Percentiles rank a stretch among this genome's conserved stretches.
These are phyloP conservation scores for Clathrospora elynae DNA, from an alignment of 2,329 filamentous ascomycete species.

Conservation along the genomic window DNA sequence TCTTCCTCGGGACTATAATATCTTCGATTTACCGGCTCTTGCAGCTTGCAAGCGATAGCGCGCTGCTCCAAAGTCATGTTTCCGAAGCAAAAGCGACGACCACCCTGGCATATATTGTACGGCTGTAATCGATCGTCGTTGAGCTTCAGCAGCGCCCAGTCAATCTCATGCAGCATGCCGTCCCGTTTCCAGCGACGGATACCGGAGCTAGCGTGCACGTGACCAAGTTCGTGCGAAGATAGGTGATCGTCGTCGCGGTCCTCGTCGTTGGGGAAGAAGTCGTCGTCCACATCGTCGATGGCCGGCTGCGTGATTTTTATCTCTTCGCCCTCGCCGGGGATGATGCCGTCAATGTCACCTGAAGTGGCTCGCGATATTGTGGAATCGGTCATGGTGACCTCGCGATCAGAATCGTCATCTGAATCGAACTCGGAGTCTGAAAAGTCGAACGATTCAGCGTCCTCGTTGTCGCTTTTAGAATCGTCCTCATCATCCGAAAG, in stretches of 20 bases:
- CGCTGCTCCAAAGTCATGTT: slow-evolving; percentile 34
- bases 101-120: slow-evolving; percentile 71
- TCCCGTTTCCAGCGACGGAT: slow-evolving; percentile 75
- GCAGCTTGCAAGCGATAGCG: slow-evolving; percentile 40
- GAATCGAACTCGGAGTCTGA: slow-evolving; percentile 62
- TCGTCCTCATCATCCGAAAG: slow-evolving; percentile 60
- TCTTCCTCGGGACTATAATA: slow-evolving; percentile 46
- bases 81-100: slow-evolving; percentile 46
- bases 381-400: slow-evolving; percentile 31
- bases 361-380: slow-evolving; percentile 37
- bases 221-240: slow-evolving; percentile 77
- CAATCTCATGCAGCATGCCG: slow-evolving; percentile 84
- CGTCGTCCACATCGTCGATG: slow-evolving; percentile 80
- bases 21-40: slow-evolving; percentile 42
- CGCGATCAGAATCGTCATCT: slow-evolving; percentile 37
- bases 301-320: slow-evolving; percentile 90
- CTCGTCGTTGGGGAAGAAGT: slow-evolving; percentile 78
- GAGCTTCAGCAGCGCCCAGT: slow-evolving; percentile 91
- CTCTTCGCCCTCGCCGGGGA: slow-evolving; percentile 73
- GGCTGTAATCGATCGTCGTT: slow-evolving; percentile 70
- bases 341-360: slow-evolving; percentile 78
- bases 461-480: slow-evolving; percentile 48
- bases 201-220: slow-evolving; percentile 87
- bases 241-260: slow-evolving; percentile 80
- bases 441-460: slow-evolving; percentile 52